Evolutionary conservation across 2,329 filamentous ascomycete species (phyloP).

Genomic region (Aspergillus vadensis): DNA sequence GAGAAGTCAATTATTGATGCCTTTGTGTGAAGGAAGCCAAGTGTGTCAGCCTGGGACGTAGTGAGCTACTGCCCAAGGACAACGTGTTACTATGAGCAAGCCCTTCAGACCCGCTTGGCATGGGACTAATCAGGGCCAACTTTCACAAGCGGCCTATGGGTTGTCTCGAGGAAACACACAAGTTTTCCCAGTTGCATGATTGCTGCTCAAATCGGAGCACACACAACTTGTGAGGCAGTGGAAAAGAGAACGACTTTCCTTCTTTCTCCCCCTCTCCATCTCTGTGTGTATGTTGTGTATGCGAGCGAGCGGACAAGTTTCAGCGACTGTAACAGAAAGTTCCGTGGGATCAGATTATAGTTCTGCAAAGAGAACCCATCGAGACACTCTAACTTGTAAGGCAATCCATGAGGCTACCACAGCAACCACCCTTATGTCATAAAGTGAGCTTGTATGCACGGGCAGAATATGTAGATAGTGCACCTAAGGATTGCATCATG

Average conservation of each 20-base stretch:
- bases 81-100: not conserved
- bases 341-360: too few species aligned
- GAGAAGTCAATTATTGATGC: not conserved
- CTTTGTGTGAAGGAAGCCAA: not conserved
- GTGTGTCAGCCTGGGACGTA: not conserved
- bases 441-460: not conserved
- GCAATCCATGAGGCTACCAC: not conserved
- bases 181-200: too few species aligned
- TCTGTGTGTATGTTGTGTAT: not conserved
- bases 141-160: not conserved
- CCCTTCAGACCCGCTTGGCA: not conserved
- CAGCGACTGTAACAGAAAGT: not conserved
- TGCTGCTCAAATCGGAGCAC: too few species aligned
- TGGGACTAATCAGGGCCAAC: not conserved
- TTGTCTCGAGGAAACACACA: not conserved
- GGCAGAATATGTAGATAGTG: not conserved
- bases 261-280: not conserved
- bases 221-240: not conserved
- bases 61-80: not conserved
- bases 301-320: not conserved
- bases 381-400: not conserved
- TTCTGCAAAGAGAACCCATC: not conserved
- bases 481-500: not conserved
- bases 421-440: not conserved
- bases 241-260: not conserved